These are phyloP conservation scores for Ascochyta lentis DNA, from an alignment of 2,329 filamentous ascomycete species.

Conservation along the genomic window DNA sequence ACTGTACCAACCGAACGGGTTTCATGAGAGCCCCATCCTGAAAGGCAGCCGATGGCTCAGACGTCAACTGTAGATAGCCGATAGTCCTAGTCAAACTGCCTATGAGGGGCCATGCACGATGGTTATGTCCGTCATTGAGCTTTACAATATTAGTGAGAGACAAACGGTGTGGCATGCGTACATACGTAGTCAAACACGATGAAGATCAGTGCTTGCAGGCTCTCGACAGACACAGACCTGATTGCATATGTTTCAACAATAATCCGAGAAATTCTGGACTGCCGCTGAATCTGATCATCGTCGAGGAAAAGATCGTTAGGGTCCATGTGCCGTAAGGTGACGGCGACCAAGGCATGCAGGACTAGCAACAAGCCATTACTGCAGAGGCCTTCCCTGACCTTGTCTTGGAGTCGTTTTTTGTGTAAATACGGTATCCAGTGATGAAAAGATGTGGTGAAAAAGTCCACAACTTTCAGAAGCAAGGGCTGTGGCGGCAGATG, in stretches of 20 bases:
- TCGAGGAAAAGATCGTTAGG: constrained; percentile 31
- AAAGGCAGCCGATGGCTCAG: constrained; percentile 33
- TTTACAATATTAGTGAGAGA: constrained; percentile 10
- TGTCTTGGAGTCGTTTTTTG: constrained; percentile 37
- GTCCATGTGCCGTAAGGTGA: constrained; percentile 40
- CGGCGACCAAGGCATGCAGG: constrained; percentile 39
- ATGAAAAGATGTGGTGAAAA: constrained; percentile 43
- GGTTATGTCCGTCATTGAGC: constrained; percentile 40
- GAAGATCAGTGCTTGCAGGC: constrained; percentile 40
- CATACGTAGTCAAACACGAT: constrained; percentile 43
- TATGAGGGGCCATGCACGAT: constrained; percentile 43
- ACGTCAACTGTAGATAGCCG: constrained; percentile 42
- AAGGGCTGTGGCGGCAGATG: constrained; percentile 36
- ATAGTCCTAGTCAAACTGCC: constrained; percentile 45
- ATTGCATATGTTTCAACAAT: constrained; percentile 42
- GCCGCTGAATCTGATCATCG: constrained; percentile 33
- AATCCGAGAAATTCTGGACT: constrained; percentile 34
- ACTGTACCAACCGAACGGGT: constrained; percentile 33
- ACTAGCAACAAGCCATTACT: constrained; percentile 31
- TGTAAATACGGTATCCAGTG: constrained; percentile 46
- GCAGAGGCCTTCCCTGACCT: constrained; percentile 25
- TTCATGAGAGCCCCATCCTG: constrained; percentile 40
- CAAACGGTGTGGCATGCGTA: background rate
- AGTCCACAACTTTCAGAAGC: constrained; percentile 37
- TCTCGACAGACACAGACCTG: constrained; percentile 37